A percentile compares a stretch with the other conserved stretches of the same genome.
Conservation (phyloP, 1,139 yeast genomes). For the Candida tropicalis region DNA sequence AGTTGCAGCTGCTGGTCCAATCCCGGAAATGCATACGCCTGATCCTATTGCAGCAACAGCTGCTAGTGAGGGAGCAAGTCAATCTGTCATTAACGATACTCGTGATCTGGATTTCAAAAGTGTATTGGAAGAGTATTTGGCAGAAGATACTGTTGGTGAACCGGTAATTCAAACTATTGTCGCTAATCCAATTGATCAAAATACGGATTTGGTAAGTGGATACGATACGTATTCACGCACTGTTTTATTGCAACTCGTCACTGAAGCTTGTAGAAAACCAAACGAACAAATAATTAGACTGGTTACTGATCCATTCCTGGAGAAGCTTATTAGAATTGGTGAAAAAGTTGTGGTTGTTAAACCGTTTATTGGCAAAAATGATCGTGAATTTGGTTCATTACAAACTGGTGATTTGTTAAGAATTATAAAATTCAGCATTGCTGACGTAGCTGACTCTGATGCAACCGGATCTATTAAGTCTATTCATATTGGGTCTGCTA, state of each 20-base stretch:
- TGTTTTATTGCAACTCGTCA: slow-evolving; percentile 29
- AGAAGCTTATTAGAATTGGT: slow-evolving; percentile 30
- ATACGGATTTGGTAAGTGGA: slow-evolving; percentile 15
- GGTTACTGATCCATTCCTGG: slow-evolving; percentile 36
- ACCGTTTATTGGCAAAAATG: slow-evolving; percentile 28
- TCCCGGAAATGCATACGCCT: neutral
- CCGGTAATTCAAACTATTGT: slow-evolving; percentile 17
- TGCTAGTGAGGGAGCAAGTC: neutral
- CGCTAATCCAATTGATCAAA: slow-evolving; percentile 19
- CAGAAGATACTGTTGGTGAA: slow-evolving; percentile 10
- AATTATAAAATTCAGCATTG: slow-evolving; percentile 30
- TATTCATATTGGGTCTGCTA: slow-evolving; percentile 8
- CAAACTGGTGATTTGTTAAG: slow-evolving; percentile 39
- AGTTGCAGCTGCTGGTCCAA: neutral
- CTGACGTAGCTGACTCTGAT: slow-evolving; percentile 15
- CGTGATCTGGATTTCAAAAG: slow-evolving; percentile 21
- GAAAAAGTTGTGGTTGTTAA: slow-evolving; percentile 40
- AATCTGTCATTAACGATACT: neutral
- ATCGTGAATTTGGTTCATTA: slow-evolving; percentile 27
- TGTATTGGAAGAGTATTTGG: slow-evolving; percentile 21
- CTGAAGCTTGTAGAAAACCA: slow-evolving; percentile 19
- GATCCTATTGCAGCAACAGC: neutral
- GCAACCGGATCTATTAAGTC: slow-evolving; percentile 11
- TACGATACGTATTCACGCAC: slow-evolving; percentile 33
- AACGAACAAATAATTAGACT: slow-evolving; percentile 20